phyloP scores from a whole-genome alignment of 2,329 filamentous ascomycete species.

The Sarocladiaceae sp. region DNA sequence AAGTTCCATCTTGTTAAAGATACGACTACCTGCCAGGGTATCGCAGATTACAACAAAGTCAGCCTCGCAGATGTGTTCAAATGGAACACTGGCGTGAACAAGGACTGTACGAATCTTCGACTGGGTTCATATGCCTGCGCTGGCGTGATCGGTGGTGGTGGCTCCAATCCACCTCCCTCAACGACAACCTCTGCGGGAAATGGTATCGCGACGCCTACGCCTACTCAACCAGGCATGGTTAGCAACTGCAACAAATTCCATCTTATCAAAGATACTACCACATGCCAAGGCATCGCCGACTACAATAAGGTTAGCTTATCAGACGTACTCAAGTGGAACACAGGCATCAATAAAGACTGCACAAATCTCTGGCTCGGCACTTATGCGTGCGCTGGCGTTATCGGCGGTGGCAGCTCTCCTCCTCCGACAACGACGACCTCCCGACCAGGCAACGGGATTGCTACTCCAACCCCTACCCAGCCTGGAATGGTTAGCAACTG shows the following conservation, averaged over 20 bases:
- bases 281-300: slow-evolving; percentile 7
- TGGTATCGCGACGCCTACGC: slow-evolving; percentile 10
- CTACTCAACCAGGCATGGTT: slow-evolving; percentile 13
- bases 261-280: slow-evolving; percentile 5
- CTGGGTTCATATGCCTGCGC: slow-evolving; percentile 6
- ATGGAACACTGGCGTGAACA: slow-evolving; percentile 10
- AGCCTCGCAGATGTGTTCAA: slow-evolving; percentile 18
- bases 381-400: slow-evolving; percentile 8
- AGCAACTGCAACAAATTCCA: slow-evolving; percentile 12
- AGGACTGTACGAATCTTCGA: slow-evolving; percentile 7
- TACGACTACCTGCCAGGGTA: slow-evolving; percentile 7
- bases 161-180: not conserved
- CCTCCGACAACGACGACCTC: slow-evolving; percentile 10
- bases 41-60: slow-evolving; percentile 2
- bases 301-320: slow-evolving; percentile 12
- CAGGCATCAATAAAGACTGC: slow-evolving; percentile 2
- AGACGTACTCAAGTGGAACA: slow-evolving; percentile 16
- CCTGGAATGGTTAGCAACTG: slow-evolving; percentile 13
- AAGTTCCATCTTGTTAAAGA: slow-evolving; percentile 10
- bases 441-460: not conserved
- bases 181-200: slow-evolving; percentile 11
- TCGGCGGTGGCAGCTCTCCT: not conserved
- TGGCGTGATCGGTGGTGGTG: slow-evolving; percentile 7
- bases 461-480: slow-evolving; percentile 12
- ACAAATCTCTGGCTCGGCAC: slow-evolving; percentile 4